Percentiles rank a stretch among this genome's conserved stretches.
phyloP scores from a whole-genome alignment of 768 basidiomycete species.

The Auricularia sp. region DNA sequence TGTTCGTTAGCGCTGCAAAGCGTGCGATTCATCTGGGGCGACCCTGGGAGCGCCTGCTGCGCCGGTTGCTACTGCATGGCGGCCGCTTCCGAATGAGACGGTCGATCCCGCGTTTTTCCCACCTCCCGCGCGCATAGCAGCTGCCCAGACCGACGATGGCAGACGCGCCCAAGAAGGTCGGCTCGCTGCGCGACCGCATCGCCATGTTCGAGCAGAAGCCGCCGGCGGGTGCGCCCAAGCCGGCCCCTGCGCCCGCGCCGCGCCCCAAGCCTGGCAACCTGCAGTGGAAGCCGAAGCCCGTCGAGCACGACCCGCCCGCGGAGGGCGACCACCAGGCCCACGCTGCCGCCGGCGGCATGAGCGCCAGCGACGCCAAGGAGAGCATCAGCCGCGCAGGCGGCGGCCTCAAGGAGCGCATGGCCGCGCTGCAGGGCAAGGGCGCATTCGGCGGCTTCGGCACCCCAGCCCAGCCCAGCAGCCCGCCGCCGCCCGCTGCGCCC shows the following conservation, averaged over 20 bases:
- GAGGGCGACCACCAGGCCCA: slow-evolving; percentile 11
- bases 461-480: slow-evolving; percentile 25
- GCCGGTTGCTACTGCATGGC: too few species aligned
- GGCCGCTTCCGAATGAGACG: too few species aligned
- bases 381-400: slow-evolving; percentile 58
- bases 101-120: too few species aligned
- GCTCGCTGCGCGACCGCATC: slow-evolving; percentile 79
- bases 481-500: slow-evolving; percentile 42
- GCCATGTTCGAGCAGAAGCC: slow-evolving; percentile 74
- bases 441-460: slow-evolving; percentile 76
- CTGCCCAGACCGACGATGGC: slow-evolving; percentile 5
- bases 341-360: slow-evolving; percentile 42
- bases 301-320: slow-evolving; percentile 11
- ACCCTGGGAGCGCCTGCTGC: too few species aligned
- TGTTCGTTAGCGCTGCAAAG: too few species aligned
- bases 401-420: slow-evolving; percentile 88
- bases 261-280: slow-evolving; percentile 60
- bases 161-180: slow-evolving; percentile 34
- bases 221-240: slow-evolving; percentile 18
- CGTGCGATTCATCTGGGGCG: too few species aligned
- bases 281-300: slow-evolving; percentile 56
- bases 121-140: too few species aligned
- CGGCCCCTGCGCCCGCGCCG: slow-evolving; percentile 34
- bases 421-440: slow-evolving; percentile 76
- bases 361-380: slow-evolving; percentile 78